A percentile compares a stretch with the other conserved stretches of the same genome.
These are phyloP conservation scores for Termitomyces sp. DNA, from an alignment of 768 basidiomycete genomes.

Conservation along the genomic window DNA sequence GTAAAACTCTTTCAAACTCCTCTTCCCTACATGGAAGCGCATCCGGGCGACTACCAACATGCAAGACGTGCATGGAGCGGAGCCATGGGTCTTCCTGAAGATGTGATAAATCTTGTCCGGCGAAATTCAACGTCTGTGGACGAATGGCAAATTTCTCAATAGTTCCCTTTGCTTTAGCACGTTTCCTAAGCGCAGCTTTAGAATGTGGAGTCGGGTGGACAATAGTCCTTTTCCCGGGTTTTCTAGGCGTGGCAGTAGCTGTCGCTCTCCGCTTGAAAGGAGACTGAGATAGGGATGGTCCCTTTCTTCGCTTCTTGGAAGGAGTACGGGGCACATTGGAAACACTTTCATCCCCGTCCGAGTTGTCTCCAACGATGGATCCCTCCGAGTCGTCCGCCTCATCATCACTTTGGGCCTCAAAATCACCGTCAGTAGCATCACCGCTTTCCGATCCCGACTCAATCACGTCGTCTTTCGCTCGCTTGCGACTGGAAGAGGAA, in stretches of 20 bases:
- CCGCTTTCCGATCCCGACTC: constrained; percentile 24
- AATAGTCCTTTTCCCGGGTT: constrained; percentile 32
- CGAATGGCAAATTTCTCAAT: constrained; percentile 26
- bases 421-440: constrained; percentile 25
- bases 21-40: constrained; percentile 84
- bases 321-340: constrained; percentile 46
- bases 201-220: constrained; percentile 76
- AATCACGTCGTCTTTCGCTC: constrained; percentile 15
- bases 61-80: constrained; percentile 85
- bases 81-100: constrained; percentile 78
- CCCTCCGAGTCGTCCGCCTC: constrained; percentile 17
- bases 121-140: constrained; percentile 25
- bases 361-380: constrained; percentile 24
- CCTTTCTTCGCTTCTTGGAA: constrained; percentile 44
- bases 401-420: constrained; percentile 14
- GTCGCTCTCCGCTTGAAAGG: constrained; percentile 21
- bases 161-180: constrained; percentile 24
- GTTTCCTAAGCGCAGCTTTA: constrained; percentile 58
- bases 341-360: constrained; percentile 29
- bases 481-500: constrained; percentile 14
- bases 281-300: constrained; percentile 13
- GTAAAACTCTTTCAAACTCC: constrained; percentile 75
- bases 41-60: constrained; percentile 91
- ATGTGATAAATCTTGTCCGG: constrained; percentile 40
- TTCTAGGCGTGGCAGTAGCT: constrained; percentile 28